Evolutionary conservation across 176 grass and related monocot genomes (phyloP).

Genomic region (Saccharum officinarum): DNA sequence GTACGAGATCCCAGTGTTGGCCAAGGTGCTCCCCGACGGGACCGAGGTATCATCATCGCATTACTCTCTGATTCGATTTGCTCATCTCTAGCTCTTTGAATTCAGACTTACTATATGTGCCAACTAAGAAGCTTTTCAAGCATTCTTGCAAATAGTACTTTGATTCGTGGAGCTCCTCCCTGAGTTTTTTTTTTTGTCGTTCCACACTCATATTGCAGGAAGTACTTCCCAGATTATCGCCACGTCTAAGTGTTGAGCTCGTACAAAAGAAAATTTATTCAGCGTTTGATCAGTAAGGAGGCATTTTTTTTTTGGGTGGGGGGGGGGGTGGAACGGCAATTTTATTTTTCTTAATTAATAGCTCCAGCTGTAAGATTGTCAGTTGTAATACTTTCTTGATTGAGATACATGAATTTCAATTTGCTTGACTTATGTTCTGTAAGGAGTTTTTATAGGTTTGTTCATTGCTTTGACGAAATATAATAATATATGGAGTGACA

Average conservation of each 20-base stretch:
- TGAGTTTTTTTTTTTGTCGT: background rate
- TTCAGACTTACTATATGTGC: background rate
- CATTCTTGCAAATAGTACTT: background rate
- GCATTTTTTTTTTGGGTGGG: background rate
- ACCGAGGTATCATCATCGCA: slow-evolving; percentile 47
- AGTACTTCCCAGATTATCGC: slow-evolving; percentile 83
- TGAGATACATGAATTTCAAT: slow-evolving; percentile 8
- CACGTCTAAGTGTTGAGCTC: slow-evolving; percentile 85
- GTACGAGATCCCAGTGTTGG: slow-evolving; percentile 94
- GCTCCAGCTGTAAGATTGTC: slow-evolving; percentile 12
- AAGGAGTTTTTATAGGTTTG: background rate
- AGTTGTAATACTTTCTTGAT: background rate
- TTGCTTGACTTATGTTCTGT: background rate
- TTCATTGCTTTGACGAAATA: background rate
- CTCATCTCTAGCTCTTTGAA: background rate
- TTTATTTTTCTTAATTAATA: slow-evolving; percentile 14
- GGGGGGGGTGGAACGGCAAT: background rate
- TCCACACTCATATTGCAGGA: slow-evolving; percentile 48
- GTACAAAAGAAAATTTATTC: slow-evolving; percentile 81
- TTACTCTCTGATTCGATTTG: background rate
- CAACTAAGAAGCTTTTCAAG: background rate
- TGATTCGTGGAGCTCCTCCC: background rate
- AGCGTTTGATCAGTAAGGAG: slow-evolving; percentile 65
- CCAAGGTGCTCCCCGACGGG: slow-evolving; percentile 72
- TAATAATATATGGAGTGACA: background rate